Evolutionary conservation across 345 rosid genomes (phyloP).

Genomic region (Geranium rotundifolium): DNA sequence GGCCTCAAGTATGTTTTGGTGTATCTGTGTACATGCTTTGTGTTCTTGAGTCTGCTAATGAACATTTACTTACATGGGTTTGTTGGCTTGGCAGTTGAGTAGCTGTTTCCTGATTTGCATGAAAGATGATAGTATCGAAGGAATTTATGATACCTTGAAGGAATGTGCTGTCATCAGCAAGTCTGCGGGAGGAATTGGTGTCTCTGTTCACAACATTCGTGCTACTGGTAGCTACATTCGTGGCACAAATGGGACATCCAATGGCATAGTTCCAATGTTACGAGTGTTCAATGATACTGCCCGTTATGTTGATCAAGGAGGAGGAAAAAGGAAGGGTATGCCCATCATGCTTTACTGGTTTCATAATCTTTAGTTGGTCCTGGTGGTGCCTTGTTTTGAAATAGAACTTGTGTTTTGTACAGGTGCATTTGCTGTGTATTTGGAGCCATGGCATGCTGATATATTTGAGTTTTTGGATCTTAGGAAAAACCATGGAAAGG

Average conservation of each 20-base stretch:
- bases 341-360: neutral
- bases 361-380: neutral
- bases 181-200: slow-evolving; percentile 92
- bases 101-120: slow-evolving; percentile 85
- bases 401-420: slow-evolving; percentile 2
- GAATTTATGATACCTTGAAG: slow-evolving; percentile 81
- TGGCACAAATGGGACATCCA: slow-evolving; percentile 70
- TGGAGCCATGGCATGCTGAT: slow-evolving; percentile 93
- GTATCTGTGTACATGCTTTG: neutral
- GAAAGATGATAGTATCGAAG: slow-evolving; percentile 94
- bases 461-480: slow-evolving; percentile 60
- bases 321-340: slow-evolving; percentile 76
- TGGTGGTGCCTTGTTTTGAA: neutral
- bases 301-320: slow-evolving; percentile 90
- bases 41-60: neutral
- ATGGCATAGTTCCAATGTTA: slow-evolving; percentile 78
- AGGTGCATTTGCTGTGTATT: slow-evolving; percentile 86
- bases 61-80: neutral
- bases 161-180: slow-evolving; percentile 95
- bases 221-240: slow-evolving; percentile 69
- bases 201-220: slow-evolving; percentile 75
- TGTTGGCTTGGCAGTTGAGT: slow-evolving; percentile 45
- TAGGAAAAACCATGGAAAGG: slow-evolving; percentile 78
- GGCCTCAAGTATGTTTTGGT: slow-evolving; percentile 52
- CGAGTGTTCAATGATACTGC: slow-evolving; percentile 81